A percentile compares a stretch with the other conserved stretches of the same genome.
Evolutionary conservation across 192 early-diverging fungal species (phyloP).

Genomic region (Jimgerdemannia flammicorona): DNA sequence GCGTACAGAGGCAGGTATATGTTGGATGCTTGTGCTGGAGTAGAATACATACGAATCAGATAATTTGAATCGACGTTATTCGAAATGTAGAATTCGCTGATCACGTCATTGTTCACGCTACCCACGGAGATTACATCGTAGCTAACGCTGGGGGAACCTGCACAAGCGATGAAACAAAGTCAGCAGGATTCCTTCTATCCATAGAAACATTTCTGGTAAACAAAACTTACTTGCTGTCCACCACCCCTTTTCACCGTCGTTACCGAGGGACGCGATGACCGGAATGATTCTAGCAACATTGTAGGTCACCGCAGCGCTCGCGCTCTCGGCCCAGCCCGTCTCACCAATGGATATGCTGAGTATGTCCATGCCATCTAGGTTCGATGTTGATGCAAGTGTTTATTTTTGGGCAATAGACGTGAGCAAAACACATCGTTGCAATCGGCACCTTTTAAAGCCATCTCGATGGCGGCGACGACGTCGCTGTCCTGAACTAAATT

Average conservation of each 20-base stretch:
- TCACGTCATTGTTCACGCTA: conserved; percentile 43
- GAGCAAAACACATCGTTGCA: no score
- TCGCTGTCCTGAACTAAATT: no score
- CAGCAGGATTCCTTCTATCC: no score
- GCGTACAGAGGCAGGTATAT: no score
- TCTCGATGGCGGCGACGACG: no score
- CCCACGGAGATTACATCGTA: conserved; percentile 57
- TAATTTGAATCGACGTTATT: no score
- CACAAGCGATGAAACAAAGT: conserved; percentile 31
- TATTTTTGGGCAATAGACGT: neutral
- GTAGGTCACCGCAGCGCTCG: conserved; percentile 39
- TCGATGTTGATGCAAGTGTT: conserved; percentile 10
- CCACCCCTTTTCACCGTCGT: conserved; percentile 69
- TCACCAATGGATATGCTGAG: conserved; percentile 66
- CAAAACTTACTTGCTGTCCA: no score
- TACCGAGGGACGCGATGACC: conserved; percentile 60
- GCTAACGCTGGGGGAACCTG: conserved; percentile 44
- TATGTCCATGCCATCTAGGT: conserved; percentile 32
- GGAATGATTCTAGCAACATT: conserved; percentile 40
- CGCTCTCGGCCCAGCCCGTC: conserved; percentile 47
- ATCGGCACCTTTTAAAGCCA: no score
- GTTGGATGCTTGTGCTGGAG: no score
- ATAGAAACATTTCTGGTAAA: no score
- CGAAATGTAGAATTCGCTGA: conserved; percentile 6
- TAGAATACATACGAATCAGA: no score